phyloP scores from a whole-genome alignment of 2,329 filamentous ascomycete species.

The Penicillium fuscoglaucum region DNA sequence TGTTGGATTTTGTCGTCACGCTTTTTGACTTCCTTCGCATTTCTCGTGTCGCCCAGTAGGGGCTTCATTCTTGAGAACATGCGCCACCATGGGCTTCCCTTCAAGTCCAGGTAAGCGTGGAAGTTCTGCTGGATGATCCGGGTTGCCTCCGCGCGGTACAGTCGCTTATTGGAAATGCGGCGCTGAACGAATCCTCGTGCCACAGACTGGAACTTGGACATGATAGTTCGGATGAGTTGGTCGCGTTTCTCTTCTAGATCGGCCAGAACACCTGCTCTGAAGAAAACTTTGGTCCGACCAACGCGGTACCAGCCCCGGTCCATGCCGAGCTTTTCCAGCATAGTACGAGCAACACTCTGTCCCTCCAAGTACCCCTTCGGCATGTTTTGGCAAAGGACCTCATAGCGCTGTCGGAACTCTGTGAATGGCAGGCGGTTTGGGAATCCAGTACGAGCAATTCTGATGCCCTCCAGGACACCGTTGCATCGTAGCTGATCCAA shows the following conservation, averaged over 20 bases:
- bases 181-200: conserved; percentile 87
- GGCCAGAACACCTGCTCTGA: conserved; percentile 90
- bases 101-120: conserved; percentile 84
- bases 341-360: conserved; percentile 78
- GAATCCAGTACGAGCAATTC: conserved; percentile 94
- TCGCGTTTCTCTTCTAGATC: conserved; percentile 97
- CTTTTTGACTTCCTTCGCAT: conserved; percentile 90
- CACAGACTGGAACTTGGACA: conserved; percentile 88
- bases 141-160: conserved; percentile 93
- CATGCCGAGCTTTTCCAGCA: conserved; percentile 84
- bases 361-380: conserved; percentile 90
- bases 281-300: conserved; percentile 96
- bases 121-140: conserved; percentile 95
- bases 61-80: conserved; percentile 94
- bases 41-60: conserved; percentile 85
- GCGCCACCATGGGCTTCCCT: conserved; percentile 95
- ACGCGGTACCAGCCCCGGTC: conserved; percentile 88
- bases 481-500: conserved; percentile 97
- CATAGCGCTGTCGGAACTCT: conserved; percentile 93
- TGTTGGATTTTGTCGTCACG: conserved; percentile 89
- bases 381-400: conserved; percentile 86
- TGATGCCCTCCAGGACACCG: conserved; percentile 97
- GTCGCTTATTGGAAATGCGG: conserved; percentile 83
- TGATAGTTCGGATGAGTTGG: conserved; percentile 87
- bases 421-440: conserved; percentile 89